These are phyloP conservation scores for Ceratonia siliqua DNA, from an alignment of 306 rosid genomes.

Conservation along the genomic window DNA sequence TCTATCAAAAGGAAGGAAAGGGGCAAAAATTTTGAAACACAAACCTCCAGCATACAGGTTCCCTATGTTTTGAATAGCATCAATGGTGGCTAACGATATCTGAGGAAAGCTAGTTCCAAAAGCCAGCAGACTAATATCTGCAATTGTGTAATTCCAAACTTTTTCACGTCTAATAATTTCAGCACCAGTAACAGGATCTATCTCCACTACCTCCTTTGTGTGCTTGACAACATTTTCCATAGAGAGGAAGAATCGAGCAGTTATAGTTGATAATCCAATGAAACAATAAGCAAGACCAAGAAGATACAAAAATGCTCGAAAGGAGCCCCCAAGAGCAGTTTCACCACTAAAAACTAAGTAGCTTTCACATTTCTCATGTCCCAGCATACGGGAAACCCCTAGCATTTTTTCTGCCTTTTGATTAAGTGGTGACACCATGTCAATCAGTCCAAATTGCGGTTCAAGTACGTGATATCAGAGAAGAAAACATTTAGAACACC, in stretches of 20 bases:
- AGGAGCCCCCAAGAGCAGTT: constrained; percentile 54
- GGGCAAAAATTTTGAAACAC: constrained; percentile 31
- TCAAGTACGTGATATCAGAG: constrained; percentile 23
- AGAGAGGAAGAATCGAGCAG: constrained; percentile 75
- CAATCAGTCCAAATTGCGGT: constrained; percentile 40
- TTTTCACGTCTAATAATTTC: constrained; percentile 59
- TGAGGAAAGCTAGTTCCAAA: constrained; percentile 99
- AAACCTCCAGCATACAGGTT: constrained; percentile 88
- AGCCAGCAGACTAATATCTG: constrained; percentile 90
- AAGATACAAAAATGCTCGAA: constrained; percentile 60
- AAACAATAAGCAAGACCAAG: constrained; percentile 86
- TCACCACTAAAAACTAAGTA: constrained; percentile 69
- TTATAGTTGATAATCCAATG: constrained; percentile 87
- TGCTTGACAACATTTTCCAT: constrained; percentile 97
- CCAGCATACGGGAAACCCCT: constrained; percentile 38
- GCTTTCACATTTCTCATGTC: constrained; percentile 55
- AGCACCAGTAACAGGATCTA: constrained; percentile 60
- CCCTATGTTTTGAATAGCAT: constrained; percentile 82
- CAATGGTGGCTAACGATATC: constrained; percentile 92
- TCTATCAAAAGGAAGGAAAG: constrained; percentile 17
- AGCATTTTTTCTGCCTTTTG: constrained; percentile 43
- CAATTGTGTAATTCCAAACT: constrained; percentile 94
- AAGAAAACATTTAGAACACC: constrained; percentile 37
- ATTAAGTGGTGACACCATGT: constrained; percentile 34
- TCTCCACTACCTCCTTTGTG: constrained; percentile 55